Evolutionary conservation across 1,284 basidiomycete species (phyloP).

Genomic region (Sporisorium reilianum): DNA sequence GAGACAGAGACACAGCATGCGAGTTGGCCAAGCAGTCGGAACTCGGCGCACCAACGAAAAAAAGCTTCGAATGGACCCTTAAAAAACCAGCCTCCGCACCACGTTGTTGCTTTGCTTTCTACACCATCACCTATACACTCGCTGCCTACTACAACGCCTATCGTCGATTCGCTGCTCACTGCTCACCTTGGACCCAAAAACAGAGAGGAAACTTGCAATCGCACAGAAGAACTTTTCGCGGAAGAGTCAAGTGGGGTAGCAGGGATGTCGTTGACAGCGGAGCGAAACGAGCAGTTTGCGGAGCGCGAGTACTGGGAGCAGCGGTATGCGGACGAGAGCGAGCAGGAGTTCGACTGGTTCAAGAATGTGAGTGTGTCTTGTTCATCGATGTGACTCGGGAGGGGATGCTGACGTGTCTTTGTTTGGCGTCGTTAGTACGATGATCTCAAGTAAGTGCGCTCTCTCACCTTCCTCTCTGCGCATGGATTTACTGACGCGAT

Average conservation of each 20-base stretch:
- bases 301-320: conserved; percentile 62
- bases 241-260: too few species aligned
- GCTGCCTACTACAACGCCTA: too few species aligned
- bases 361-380: too few species aligned
- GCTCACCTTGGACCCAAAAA: neutral
- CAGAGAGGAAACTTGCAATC: too few species aligned
- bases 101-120: conserved; percentile 5
- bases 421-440: neutral
- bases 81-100: neutral
- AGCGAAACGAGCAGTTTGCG: conserved; percentile 56
- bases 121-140: neutral
- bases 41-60: conserved; percentile 1
- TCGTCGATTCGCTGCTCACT: too few species aligned
- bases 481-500: too few species aligned
- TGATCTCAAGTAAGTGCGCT: conserved; percentile 3
- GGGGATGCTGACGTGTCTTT: neutral
- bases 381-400: too few species aligned
- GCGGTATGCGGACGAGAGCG: conserved; percentile 50
- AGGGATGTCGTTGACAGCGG: conserved; percentile 39
- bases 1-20: neutral
- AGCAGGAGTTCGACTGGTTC: conserved; percentile 64
- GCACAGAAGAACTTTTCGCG: too few species aligned
- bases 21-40: neutral
- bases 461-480: neutral
- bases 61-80: conserved; percentile 21